phyloP scores from a whole-genome alignment of 2,329 filamentous ascomycete species.

The Lachnellula willkommii region DNA sequence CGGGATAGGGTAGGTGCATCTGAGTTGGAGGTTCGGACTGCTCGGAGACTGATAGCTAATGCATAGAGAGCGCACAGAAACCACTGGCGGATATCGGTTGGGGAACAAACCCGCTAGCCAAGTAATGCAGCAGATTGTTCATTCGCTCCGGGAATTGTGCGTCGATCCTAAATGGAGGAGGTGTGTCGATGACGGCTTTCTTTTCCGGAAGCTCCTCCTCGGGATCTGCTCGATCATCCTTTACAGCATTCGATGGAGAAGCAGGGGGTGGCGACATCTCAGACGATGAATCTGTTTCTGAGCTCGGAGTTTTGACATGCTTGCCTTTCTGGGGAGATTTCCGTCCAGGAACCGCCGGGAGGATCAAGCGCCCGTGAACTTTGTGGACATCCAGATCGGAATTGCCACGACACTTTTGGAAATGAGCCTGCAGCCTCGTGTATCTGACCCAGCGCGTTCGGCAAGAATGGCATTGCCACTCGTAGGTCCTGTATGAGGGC shows the following conservation, averaged over 20 bases:
- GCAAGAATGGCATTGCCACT: neutral
- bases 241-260: too few species aligned
- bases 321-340: neutral
- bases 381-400: neutral
- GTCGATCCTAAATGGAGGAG: neutral
- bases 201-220: neutral
- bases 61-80: neutral
- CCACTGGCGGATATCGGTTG: neutral
- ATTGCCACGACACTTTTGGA: neutral
- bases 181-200: neutral
- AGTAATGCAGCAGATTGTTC: neutral
- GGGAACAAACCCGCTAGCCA: neutral
- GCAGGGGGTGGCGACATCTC: too few species aligned
- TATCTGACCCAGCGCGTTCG: neutral
- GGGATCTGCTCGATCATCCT: too few species aligned
- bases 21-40: neutral
- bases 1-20: neutral
- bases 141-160: neutral
- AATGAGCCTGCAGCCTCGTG: neutral
- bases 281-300: too few species aligned
- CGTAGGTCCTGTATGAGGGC: neutral
- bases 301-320: neutral
- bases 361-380: neutral
- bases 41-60: neutral
- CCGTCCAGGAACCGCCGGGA: neutral